Base-by-base conservation (phyloP, 108 stramenopile genomes). In the Fragilariopsis cylindrus region DNA sequence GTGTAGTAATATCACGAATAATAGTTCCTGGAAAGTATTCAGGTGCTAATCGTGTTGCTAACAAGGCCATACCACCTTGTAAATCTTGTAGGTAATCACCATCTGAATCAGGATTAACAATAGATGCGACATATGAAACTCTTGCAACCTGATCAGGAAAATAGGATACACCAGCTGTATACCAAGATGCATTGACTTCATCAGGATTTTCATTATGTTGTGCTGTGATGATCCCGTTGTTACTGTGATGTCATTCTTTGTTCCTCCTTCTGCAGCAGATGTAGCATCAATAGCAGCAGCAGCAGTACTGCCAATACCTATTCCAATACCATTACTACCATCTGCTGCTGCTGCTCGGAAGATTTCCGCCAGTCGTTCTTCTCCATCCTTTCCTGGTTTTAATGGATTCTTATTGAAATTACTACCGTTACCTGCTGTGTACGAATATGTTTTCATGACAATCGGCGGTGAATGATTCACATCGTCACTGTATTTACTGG, bases 11-110 rank as follows among this genome's bases (percentile, higher is more conserved):
- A 39, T n/a, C 21, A 5, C 67, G 67, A 9, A 68, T 48, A 48
- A 48, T 9, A 3, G 49, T 39, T 18, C 49, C 49, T 4, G 67
- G 67, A 68, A 50, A 68, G 49, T n/a, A 48, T 8, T 11, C 9
- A 50, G 67, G 67, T 39, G 67, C 67, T 48, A 68, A 18, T 11
- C 49, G 49, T 5, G 67, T 68, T 3, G 67, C 67, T 16, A 68
- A 18, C 7, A 16, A 5, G 5, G 48, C 12, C 49, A 68, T 48
- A 19, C 30, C 67, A 21, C 39, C 67, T 21, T 50, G 48, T 19
- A 68, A 52, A 50, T 68, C 49, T 44, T 52, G 0, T 21, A 68
- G 49, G 30, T 68, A 68, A 11, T 30, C 11, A 13, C 67, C 49
- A 40, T 52, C 39, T 16, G 8, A 2, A 19, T 50, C 48, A 4